Percentiles rank a stretch among this genome's conserved stretches.
Evolutionary conservation across 495 filamentous ascomycete species (phyloP).

Genomic region (Schizothecium vesticola): DNA sequence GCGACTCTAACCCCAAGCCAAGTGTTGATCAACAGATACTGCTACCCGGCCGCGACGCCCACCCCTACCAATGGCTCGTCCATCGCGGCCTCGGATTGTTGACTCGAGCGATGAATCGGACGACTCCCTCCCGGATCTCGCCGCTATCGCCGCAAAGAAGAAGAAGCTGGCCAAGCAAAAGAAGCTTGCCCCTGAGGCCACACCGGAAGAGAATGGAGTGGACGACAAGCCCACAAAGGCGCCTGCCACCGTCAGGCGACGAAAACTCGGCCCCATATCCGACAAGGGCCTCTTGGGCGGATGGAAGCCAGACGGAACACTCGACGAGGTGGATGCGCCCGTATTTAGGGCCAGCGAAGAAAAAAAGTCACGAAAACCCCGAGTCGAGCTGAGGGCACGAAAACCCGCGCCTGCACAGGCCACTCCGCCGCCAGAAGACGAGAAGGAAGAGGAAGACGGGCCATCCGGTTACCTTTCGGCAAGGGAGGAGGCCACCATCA

Average conservation of each 20-base stretch:
- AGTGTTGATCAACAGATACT: not conserved
- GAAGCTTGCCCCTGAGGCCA: not conserved
- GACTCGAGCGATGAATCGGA: slow-evolving; percentile 13
- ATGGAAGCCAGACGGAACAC: slow-evolving; percentile 18
- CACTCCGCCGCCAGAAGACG: slow-evolving; percentile 7
- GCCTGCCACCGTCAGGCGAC: slow-evolving; percentile 14
- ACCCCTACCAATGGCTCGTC: slow-evolving; percentile 4
- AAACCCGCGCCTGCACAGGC: slow-evolving; percentile 19
- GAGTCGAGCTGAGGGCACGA: slow-evolving; percentile 18
- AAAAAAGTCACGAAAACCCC: not conserved
- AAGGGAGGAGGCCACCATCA: slow-evolving; percentile 20
- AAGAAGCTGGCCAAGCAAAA: not conserved
- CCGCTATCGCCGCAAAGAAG: not conserved
- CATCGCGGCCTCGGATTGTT: slow-evolving; percentile 1
- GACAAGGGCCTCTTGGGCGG: slow-evolving; percentile 19
- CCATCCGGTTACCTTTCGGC: slow-evolving; percentile 13
- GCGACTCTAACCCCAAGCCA: not conserved
- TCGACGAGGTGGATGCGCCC: not conserved
- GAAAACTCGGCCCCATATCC: slow-evolving; percentile 20
- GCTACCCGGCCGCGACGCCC: not conserved
- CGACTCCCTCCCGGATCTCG: slow-evolving; percentile 35
- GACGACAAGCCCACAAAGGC: slow-evolving; percentile 3
- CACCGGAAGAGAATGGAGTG: not conserved
- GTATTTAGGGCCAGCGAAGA: not conserved
- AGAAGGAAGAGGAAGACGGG: slow-evolving; percentile 8